Base-by-base conservation (phyloP, 805 yeast genomes). In the Metschnikowia drakensbergensis region DNA sequence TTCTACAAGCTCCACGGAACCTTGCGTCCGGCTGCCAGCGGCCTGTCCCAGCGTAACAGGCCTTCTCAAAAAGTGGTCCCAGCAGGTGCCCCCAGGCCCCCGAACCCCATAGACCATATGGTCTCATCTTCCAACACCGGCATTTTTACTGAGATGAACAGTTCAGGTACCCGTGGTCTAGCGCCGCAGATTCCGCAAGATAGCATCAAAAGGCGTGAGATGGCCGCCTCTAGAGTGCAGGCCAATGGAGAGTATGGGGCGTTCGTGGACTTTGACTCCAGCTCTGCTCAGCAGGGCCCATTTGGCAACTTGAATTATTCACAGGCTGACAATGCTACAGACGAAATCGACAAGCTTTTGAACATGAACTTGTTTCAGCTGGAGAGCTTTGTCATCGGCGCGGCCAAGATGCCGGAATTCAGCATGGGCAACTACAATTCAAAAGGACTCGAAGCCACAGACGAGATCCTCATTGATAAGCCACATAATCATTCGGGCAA, bases 1-100 rank as follows among this genome's bases (percentile, higher is more conserved):
- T 73, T 72, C 52, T 71, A 69, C 54, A 73, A 73, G 53, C 58
- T 73, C 32, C 77, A 73, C 49, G 77, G 77, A 5, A 72, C 71
- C 3, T 65, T 72, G 55, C 60, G 77, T 22, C 77, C 77, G 3
- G 58, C 72, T 34, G 66, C 62, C 53, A 56, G 59, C 48, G 36
- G 45, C 9, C 49, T 43, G 33, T 9, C 31, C 9, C 41, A 35
- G 39, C 37, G 45, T 10, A 33, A 10, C 22, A 32, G 13, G 30
- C 26, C 45, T 7, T 5, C 11, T n/a, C 3, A 7, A 5, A 13
- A 25, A 3, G 25, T 9, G 13, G 25, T 7, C 3, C 30, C 39
- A 3, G 26, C 41, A 5, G 11, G 38, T 9, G 38, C 17, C 6
- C 25, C 30, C 26, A 36, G 10, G 13, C n/a, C 27, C 36, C 39